Evolutionary conservation across 176 grass and related monocot genomes (phyloP).

Genomic region (Tillandsia leiboldiana): DNA sequence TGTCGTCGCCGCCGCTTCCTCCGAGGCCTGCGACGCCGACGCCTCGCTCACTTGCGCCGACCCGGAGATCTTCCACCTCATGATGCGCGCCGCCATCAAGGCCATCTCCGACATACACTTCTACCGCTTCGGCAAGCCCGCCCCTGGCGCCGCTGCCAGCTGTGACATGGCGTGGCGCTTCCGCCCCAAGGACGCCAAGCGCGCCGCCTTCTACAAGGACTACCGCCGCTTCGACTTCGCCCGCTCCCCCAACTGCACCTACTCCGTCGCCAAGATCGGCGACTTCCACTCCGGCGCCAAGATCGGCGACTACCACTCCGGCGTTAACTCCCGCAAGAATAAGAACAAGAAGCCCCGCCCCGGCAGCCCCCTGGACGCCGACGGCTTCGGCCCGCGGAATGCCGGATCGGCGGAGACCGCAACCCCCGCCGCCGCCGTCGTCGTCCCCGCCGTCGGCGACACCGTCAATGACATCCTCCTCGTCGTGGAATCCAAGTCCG

Average conservation of each 20-base stretch:
- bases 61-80: conserved; percentile 49
- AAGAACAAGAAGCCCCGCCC: no score
- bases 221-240: conserved; percentile 58
- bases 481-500: no score
- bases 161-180: conserved; percentile 80
- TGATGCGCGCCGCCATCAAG: conserved; percentile 54
- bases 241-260: conserved; percentile 1
- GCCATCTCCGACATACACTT: conserved; percentile 59
- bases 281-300: no score
- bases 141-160: conserved; percentile 23
- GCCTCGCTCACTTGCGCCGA: conserved; percentile 43
- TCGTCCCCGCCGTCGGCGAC: no score
- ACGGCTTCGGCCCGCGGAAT: no score
- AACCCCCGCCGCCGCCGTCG: no score
- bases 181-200: conserved; percentile 25
- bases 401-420: no score
- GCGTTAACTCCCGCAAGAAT: no score
- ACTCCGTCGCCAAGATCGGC: conserved; percentile 50
- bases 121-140: conserved; percentile 54
- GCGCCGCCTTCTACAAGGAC: conserved; percentile 45
- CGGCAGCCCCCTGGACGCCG: no score
- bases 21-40: conserved; percentile 22
- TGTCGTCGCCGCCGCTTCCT: neutral
- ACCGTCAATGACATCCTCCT: no score
- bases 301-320: no score